phyloP scores from a whole-genome alignment of 2,329 filamentous ascomycete genomes.

The Neurospora sp. region DNA sequence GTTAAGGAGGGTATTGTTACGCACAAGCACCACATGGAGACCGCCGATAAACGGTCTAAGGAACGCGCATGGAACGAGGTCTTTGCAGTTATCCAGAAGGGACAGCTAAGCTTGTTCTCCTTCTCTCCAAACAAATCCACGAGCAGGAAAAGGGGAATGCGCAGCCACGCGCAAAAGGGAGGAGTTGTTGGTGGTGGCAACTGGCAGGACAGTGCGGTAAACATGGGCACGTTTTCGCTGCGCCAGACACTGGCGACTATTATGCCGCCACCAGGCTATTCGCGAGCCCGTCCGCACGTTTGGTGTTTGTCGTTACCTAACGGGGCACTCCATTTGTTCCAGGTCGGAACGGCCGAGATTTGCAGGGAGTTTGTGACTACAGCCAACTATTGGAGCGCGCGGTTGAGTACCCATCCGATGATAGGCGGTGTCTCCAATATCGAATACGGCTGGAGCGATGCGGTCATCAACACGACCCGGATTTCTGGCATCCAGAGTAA shows the following conservation, averaged over 20 bases:
- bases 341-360: constrained; percentile 90
- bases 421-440: constrained; percentile 92
- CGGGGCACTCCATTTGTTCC: constrained; percentile 95
- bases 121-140: constrained; percentile 76
- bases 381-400: constrained; percentile 95
- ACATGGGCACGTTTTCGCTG: constrained; percentile 75
- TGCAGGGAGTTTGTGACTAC: constrained; percentile 89
- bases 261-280: constrained; percentile 85
- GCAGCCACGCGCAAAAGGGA: constrained; percentile 39
- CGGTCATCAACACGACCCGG: constrained; percentile 56
- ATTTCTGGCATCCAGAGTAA: constrained; percentile 40
- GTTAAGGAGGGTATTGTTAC: constrained; percentile 93
- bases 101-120: constrained; percentile 86
- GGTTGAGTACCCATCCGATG: constrained; percentile 85
- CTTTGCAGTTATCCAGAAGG: constrained; percentile 93
- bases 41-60: constrained; percentile 82
- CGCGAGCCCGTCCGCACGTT: constrained; percentile 78
- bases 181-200: constrained; percentile 86
- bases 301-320: constrained; percentile 89
- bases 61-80: constrained; percentile 92
- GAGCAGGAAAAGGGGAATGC: constrained; percentile 52
- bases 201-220: constrained; percentile 95
- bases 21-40: constrained; percentile 92
- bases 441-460: constrained; percentile 93
- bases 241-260: constrained; percentile 86